phyloP scores from a whole-genome alignment of 1,284 basidiomycete species.

The Athelia sp. region DNA sequence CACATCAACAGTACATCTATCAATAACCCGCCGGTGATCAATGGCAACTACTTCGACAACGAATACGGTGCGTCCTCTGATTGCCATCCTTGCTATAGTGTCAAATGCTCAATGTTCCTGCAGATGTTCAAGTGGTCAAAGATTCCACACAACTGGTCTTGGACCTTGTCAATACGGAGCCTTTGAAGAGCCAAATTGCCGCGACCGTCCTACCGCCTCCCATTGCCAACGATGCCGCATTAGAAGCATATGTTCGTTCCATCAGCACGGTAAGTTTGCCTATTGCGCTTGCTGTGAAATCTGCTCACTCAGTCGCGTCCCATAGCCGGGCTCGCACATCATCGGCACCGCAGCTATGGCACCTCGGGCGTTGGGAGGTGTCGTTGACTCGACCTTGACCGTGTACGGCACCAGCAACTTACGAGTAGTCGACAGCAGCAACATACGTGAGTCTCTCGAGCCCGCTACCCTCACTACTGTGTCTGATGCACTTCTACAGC shows the following conservation, averaged over 20 bases:
- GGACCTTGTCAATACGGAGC: background rate
- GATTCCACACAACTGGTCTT: background rate
- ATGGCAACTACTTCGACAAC: conserved; percentile 30
- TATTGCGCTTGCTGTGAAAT: background rate
- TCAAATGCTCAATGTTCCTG: background rate
- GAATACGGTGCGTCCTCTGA: background rate
- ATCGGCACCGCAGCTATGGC: conserved; percentile 24
- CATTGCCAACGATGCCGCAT: background rate
- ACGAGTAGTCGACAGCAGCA: conserved; percentile 25
- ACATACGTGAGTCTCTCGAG: conserved; percentile 15
- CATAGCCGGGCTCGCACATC: conserved; percentile 6
- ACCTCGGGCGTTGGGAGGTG: conserved; percentile 21
- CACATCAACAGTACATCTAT: conserved; percentile 26
- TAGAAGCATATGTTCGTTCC: background rate
- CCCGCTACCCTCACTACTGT: background rate
- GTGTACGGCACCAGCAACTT: conserved; percentile 30
- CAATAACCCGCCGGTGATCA: conserved; percentile 26
- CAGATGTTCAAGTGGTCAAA: background rate
- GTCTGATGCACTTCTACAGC: no score
- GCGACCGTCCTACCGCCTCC: background rate
- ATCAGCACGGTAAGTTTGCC: background rate
- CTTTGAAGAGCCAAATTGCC: background rate
- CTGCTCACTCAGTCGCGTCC: background rate
- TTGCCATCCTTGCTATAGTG: background rate
- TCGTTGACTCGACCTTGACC: conserved; percentile 21